phyloP scores from a whole-genome alignment of 164 flowering plant genomes.

The Stephania japonica region DNA sequence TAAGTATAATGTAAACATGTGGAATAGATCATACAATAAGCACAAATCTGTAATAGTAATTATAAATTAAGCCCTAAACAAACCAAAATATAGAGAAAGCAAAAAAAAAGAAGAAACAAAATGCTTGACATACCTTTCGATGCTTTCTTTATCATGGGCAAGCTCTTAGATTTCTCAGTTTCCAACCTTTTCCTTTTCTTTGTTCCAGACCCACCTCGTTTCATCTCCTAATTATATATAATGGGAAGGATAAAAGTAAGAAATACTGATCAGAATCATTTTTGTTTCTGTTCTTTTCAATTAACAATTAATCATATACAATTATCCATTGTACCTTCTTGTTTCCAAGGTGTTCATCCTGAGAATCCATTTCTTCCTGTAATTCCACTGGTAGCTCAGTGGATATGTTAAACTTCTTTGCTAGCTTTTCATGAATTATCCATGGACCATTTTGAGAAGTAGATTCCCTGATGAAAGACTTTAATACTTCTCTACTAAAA shows the following conservation, averaged over 20 bases:
- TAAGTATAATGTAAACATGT: neutral
- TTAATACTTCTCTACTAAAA: slow-evolving; percentile 57
- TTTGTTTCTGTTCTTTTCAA: neutral
- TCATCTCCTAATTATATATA: slow-evolving; percentile 23
- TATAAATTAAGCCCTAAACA: neutral
- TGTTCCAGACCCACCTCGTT: slow-evolving; percentile 18
- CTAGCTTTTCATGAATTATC: slow-evolving; percentile 71
- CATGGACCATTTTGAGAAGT: slow-evolving; percentile 79
- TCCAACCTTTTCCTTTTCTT: slow-evolving; percentile 34
- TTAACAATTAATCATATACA: slow-evolving; percentile 12
- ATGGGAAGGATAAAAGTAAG: slow-evolving; percentile 3
- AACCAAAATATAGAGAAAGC: neutral
- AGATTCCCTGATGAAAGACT: slow-evolving; percentile 84
- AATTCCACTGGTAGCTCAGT: slow-evolving; percentile 57
- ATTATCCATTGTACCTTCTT: slow-evolving; percentile 30
- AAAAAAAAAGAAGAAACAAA: neutral
- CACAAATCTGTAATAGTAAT: neutral
- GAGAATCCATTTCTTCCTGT: slow-evolving; percentile 23
- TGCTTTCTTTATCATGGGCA: slow-evolving; percentile 12
- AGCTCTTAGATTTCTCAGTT: slow-evolving; percentile 15
- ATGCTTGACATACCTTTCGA: slow-evolving; percentile 26
- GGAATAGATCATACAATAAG: neutral
- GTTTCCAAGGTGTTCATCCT: slow-evolving; percentile 37
- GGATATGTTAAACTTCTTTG: slow-evolving; percentile 57
- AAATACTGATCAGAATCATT: too few species aligned